Evolutionary conservation across 108 stramenopile genomes (phyloP).

Genomic region (Cylindrotheca closterium): DNA sequence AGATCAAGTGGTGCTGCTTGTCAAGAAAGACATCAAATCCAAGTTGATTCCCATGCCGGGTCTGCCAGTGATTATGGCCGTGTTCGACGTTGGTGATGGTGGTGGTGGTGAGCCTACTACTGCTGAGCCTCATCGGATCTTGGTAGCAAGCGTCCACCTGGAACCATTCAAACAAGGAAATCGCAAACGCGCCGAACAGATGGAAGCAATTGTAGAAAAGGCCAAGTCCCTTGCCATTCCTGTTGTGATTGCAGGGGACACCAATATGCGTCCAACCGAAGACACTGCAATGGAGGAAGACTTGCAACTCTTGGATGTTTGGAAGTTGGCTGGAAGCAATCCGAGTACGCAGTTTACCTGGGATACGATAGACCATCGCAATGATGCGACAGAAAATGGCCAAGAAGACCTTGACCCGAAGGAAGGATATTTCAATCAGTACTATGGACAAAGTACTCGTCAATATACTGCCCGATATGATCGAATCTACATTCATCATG

Average conservation of each 20-base stretch:
- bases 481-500: slow-evolving; percentile 5
- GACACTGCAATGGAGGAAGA: slow-evolving; percentile 11
- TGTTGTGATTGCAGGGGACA: slow-evolving; percentile 22
- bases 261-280: slow-evolving; percentile 25
- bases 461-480: slow-evolving; percentile 17
- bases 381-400: slow-evolving; percentile 1
- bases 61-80: slow-evolving; percentile 9
- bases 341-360: slow-evolving; percentile 9
- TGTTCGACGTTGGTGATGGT: neutral
- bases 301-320: slow-evolving; percentile 14
- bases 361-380: slow-evolving; percentile 20
- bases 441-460: slow-evolving; percentile 15
- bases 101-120: neutral
- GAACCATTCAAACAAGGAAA: slow-evolving; percentile 13
- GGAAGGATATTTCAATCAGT: slow-evolving; percentile 8
- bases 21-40: neutral
- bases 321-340: slow-evolving; percentile 23
- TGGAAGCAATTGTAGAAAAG: neutral
- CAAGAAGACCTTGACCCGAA: neutral
- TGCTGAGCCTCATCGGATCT: neutral
- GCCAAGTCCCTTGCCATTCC: neutral
- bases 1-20: slow-evolving; percentile 5
- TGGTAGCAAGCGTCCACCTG: slow-evolving; percentile 19
- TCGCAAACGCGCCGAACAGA: neutral
- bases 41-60: neutral